phyloP scores from a whole-genome alignment of 2,329 filamentous ascomycete species.

The Clarireedia homoeocarpa region DNA sequence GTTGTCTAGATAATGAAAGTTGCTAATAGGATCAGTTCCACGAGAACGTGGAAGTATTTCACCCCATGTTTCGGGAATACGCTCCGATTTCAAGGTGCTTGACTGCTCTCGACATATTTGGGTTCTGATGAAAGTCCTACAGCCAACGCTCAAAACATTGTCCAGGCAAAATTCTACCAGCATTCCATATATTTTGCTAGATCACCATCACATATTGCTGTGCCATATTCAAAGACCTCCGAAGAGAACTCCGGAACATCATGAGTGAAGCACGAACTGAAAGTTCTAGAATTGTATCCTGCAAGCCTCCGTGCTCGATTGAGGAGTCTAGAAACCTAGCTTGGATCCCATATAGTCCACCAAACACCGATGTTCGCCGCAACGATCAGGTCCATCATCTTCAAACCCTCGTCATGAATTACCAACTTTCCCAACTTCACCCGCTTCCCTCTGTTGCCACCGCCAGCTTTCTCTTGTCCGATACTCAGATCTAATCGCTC shows the following conservation, averaged over 20 bases:
- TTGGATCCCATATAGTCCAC: constrained; percentile 75
- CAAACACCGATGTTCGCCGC: constrained; percentile 87
- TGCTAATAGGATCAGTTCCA: not conserved
- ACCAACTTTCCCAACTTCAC: constrained; percentile 94
- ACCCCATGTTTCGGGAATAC: not conserved
- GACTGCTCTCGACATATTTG: not conserved
- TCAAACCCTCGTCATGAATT: constrained; percentile 78
- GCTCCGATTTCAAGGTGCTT: not conserved
- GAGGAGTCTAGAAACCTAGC: not conserved
- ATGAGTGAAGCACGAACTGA: not conserved
- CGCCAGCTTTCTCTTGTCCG: constrained; percentile 76
- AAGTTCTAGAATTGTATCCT: not conserved
- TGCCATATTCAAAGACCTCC: not conserved
- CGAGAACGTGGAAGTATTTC: not conserved
- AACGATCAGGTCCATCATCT: constrained; percentile 91
- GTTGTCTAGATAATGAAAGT: not conserved
- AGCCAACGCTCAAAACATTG: too few species aligned
- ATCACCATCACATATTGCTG: not conserved
- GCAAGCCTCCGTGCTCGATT: not conserved
- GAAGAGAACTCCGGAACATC: too few species aligned
- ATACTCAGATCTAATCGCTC: constrained; percentile 62
- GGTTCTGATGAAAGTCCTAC: too few species aligned
- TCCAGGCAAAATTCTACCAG: too few species aligned
- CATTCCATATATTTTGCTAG: too few species aligned
- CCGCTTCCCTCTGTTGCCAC: constrained; percentile 75